Conservation (phyloP, 1,284 basidiomycete genomes). For the Inonotus hispidus region DNA sequence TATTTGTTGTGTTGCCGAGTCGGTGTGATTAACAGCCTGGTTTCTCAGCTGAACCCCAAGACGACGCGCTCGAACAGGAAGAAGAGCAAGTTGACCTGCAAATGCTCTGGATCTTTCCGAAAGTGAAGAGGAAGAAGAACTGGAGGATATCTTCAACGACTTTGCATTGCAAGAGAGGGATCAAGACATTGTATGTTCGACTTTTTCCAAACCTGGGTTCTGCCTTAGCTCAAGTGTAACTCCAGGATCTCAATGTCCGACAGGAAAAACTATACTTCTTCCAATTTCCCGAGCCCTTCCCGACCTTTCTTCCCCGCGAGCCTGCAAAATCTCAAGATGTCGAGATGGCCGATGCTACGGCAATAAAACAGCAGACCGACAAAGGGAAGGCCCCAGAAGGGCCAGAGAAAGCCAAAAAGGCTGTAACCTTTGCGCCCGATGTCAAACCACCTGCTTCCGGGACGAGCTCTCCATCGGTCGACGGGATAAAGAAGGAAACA, state of each 20-base stretch:
- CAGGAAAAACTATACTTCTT: slow-evolving; percentile 82
- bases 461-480: slow-evolving; percentile 28
- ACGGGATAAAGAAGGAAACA: slow-evolving; percentile 26
- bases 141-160: slow-evolving; percentile 81
- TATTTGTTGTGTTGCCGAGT: neutral
- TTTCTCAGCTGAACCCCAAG: slow-evolving; percentile 10
- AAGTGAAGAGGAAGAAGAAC: slow-evolving; percentile 80
- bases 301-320: slow-evolving; percentile 50
- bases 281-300: slow-evolving; percentile 90
- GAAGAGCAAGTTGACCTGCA: slow-evolving; percentile 48
- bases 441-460: slow-evolving; percentile 39
- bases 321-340: slow-evolving; percentile 24
- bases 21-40: neutral
- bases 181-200: slow-evolving; percentile 34
- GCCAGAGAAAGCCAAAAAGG: slow-evolving; percentile 28
- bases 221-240: neutral
- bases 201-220: neutral
- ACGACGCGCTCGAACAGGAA: slow-evolving; percentile 17
- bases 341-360: slow-evolving; percentile 22
- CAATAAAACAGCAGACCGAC: slow-evolving; percentile 25
- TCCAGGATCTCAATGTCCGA: slow-evolving; percentile 42
- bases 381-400: slow-evolving; percentile 30
- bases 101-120: slow-evolving; percentile 80
- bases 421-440: slow-evolving; percentile 56
- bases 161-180: slow-evolving; percentile 48